A percentile compares a stretch with the other conserved stretches of the same genome.
phyloP scores from a whole-genome alignment of 2,329 filamentous ascomycete species.

The Microsporum ferrugineum region DNA sequence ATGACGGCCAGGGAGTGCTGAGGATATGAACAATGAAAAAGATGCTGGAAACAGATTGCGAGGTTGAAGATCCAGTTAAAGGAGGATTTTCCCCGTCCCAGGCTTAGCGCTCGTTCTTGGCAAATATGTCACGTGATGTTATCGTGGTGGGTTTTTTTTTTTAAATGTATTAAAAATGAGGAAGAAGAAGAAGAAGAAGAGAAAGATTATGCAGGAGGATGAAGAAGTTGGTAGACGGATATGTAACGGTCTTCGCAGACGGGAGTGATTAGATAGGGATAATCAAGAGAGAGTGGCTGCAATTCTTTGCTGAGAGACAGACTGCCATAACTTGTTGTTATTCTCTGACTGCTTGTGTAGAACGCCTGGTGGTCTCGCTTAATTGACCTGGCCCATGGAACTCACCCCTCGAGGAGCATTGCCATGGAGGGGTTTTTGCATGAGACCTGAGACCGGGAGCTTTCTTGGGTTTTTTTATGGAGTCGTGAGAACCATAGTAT shows the following conservation, averaged over 20 bases:
- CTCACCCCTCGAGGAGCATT: background rate
- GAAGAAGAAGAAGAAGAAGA: background rate
- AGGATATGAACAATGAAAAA: slow-evolving; percentile 7
- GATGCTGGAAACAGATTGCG: slow-evolving; percentile 18
- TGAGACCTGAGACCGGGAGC: background rate
- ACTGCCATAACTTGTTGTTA: background rate
- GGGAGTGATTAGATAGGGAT: background rate
- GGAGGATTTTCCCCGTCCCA: slow-evolving; percentile 33
- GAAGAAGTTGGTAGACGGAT: background rate
- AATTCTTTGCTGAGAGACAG: background rate
- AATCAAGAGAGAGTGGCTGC: background rate
- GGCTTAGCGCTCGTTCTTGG: slow-evolving; percentile 18
- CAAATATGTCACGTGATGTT: slow-evolving; percentile 28
- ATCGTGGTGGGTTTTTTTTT: slow-evolving; percentile 13
- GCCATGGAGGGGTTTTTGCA: background rate
- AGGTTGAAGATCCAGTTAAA: slow-evolving; percentile 14
- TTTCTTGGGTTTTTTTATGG: background rate
- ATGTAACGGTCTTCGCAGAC: background rate
- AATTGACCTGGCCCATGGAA: background rate
- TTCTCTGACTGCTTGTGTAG: background rate
- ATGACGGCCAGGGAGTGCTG: background rate
- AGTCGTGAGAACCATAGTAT: background rate
- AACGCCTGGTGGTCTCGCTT: background rate
- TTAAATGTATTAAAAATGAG: background rate
- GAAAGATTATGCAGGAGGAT: background rate